A percentile compares a stretch with the other conserved stretches of the same genome.
These are phyloP conservation scores for Naganishia liquefaciens DNA, from an alignment of 1,284 basidiomycete genomes.

Conservation along the genomic window DNA sequence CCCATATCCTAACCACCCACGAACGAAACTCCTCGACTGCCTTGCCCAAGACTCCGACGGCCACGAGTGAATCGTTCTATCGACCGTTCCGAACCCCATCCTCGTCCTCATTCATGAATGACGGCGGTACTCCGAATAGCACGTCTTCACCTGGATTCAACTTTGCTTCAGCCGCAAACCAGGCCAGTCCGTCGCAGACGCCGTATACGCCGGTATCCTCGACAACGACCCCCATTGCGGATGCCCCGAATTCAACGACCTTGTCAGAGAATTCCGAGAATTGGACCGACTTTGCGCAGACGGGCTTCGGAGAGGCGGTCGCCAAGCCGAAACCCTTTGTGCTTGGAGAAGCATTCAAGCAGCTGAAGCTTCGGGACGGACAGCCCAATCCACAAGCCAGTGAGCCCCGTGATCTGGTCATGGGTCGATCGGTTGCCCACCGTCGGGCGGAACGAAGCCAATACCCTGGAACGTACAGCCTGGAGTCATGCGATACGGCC, in stretches of 20 bases:
- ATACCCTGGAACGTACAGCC: background rate
- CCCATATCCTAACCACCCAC: background rate
- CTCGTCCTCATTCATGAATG: constrained; percentile 19
- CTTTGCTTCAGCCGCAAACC: background rate
- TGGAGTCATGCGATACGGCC: constrained; percentile 1
- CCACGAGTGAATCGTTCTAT: constrained; percentile 1
- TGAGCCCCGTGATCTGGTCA: background rate
- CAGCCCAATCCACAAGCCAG: background rate
- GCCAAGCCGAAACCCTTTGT: constrained; percentile 14
- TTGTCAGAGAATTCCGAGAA: background rate
- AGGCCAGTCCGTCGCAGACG: background rate
- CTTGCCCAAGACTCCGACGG: constrained; percentile 5
- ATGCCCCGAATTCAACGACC: background rate
- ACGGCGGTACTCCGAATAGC: constrained; percentile 1
- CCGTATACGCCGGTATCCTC: background rate
- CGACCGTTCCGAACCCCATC: constrained; percentile 25
- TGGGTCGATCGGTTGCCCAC: background rate
- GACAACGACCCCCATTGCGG: background rate
- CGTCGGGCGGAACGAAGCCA: background rate
- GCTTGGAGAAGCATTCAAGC: constrained; percentile 21
- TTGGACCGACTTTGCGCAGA: constrained; percentile 26
- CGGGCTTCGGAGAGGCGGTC: constrained; percentile 1
- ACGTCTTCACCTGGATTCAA: background rate
- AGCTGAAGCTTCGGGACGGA: background rate
- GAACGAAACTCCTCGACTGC: background rate